These are phyloP conservation scores for Helianthus tuberosus DNA, from an alignment of 129 eudicot species.

Conservation along the genomic window DNA sequence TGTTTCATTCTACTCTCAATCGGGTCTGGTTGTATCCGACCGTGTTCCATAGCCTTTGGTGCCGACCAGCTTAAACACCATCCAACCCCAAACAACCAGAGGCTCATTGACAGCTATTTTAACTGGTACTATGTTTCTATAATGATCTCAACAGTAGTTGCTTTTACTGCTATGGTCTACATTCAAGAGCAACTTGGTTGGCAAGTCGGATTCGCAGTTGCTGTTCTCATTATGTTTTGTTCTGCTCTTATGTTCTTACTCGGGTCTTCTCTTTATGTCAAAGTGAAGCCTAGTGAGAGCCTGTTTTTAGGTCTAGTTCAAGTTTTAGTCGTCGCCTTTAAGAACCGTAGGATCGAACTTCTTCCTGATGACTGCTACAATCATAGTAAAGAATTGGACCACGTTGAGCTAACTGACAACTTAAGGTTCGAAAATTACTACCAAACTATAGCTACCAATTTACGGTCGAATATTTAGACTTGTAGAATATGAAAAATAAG, in stretches of 20 bases:
- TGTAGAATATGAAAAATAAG: no score
- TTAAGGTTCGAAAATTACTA: constrained; percentile 34
- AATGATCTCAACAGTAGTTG: constrained; percentile 26
- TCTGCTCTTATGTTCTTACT: constrained; percentile 40
- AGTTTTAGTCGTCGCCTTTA: constrained; percentile 45
- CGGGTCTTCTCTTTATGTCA: constrained; percentile 46
- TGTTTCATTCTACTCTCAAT: constrained; percentile 52
- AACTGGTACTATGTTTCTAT: constrained; percentile 59
- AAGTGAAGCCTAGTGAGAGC: constrained; percentile 31
- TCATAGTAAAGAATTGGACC: constrained; percentile 20
- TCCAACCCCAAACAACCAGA: constrained; percentile 36
- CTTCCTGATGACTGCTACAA: constrained; percentile 27
- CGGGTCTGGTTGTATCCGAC: constrained; percentile 64
- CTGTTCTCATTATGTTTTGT: constrained; percentile 46
- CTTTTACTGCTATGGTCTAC: constrained; percentile 51
- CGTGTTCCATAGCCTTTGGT: constrained; percentile 68
- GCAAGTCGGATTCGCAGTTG: constrained; percentile 53
- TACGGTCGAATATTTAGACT: no score
- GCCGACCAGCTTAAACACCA: constrained; percentile 52
- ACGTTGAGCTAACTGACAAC: constrained; percentile 30
- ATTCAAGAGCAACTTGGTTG: constrained; percentile 57
- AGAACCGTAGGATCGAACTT: constrained; percentile 34
- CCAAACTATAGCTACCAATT: not conserved
- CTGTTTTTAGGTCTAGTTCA: constrained; percentile 39
- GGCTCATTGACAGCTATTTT: constrained; percentile 50